Evolutionary conservation across 1,284 basidiomycete species (phyloP).

Genomic region (Puccinia novopanici): DNA sequence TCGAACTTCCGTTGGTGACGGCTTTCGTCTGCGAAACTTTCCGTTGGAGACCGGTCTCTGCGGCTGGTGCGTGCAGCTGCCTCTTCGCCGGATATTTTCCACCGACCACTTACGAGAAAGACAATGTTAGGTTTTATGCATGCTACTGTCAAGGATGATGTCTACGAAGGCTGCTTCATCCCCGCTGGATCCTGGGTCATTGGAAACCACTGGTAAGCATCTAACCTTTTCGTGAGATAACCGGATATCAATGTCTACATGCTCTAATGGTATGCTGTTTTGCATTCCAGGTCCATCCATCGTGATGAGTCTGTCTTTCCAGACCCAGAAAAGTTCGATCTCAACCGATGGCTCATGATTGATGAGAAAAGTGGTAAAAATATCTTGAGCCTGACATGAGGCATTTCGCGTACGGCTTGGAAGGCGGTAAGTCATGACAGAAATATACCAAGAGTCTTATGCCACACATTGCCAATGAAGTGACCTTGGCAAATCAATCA

Average conservation of each 20-base stretch:
- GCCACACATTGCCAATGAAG: not conserved
- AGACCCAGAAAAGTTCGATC: conserved; percentile 44
- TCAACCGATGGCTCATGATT: conserved; percentile 37
- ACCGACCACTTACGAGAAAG: conserved; percentile 17
- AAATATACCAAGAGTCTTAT: not conserved
- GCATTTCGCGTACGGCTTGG: conserved; percentile 50
- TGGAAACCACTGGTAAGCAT: conserved; percentile 53
- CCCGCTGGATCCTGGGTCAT: conserved; percentile 53
- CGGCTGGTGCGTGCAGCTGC: conserved; percentile 50
- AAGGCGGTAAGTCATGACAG: conserved; percentile 29
- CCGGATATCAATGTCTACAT: not conserved
- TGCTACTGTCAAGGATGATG: conserved; percentile 43
- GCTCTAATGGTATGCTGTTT: not conserved
- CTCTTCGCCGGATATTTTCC: not conserved
- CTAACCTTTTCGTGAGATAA: not conserved
- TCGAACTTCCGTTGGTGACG: conserved; percentile 64
- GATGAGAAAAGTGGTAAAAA: conserved; percentile 27
- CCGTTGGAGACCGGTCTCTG: conserved; percentile 66
- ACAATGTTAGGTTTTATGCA: conserved; percentile 38
- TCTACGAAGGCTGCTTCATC: conserved; percentile 52
- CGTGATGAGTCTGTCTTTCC: conserved; percentile 47
- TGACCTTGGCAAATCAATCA: conserved; percentile 63
- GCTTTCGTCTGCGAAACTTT: conserved; percentile 69
- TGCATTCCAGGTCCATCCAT: conserved; percentile 43
- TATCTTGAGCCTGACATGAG: conserved; percentile 30